Evolutionary conservation across 2,329 filamentous ascomycete species (phyloP), one percentile per base, ranked within the genome.

Genomic region (Trichoderma lentiforme): DNA sequence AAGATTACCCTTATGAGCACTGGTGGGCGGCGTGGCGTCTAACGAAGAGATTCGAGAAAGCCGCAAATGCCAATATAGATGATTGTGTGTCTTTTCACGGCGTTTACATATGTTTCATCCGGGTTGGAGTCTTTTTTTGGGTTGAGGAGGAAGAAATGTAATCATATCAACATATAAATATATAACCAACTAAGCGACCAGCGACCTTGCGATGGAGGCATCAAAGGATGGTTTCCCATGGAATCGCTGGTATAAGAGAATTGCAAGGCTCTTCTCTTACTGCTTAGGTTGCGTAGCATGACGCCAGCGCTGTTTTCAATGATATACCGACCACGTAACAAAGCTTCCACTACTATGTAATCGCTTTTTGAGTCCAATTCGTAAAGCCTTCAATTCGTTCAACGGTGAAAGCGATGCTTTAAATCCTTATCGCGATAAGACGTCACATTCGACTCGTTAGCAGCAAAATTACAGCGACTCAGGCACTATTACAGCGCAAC

Each of bases 1-100:
- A 92, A 92, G 83, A 92, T 92, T 73, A 92, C 90, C 15, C 79
- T 92, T 74, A 92, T 92, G 90, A 92, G 89, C 75, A 92, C 90
- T 1, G 87, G 88, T 60, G 84, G 88, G n/a, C 82, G 84, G 57
- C 81, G 86, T 74, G 86, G 85, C 28, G 79, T 81, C 30, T 85
- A 63, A 76, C 8, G 39, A 64, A 62, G 51, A 67, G 53, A 53
- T 60, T 28, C 28, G 68, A 73, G 43, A 43, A 12, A 24, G 4
- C 7, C 12, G 43, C 26, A 24, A 43, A 34, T 21, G 43, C 26
- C 53, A 43, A 51, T 6, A 62, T 53, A 53, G 66, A 70, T 21
- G 61, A 68, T 28, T 67, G 68, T 18, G 6, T 47, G 64, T 64
- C 24, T 71, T 70, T 36, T 30, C 24, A 56, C 9, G 32, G 65